Conservation (phyloP, 495 filamentous ascomycete species). For the Beverwykella pulmonaria region DNA sequence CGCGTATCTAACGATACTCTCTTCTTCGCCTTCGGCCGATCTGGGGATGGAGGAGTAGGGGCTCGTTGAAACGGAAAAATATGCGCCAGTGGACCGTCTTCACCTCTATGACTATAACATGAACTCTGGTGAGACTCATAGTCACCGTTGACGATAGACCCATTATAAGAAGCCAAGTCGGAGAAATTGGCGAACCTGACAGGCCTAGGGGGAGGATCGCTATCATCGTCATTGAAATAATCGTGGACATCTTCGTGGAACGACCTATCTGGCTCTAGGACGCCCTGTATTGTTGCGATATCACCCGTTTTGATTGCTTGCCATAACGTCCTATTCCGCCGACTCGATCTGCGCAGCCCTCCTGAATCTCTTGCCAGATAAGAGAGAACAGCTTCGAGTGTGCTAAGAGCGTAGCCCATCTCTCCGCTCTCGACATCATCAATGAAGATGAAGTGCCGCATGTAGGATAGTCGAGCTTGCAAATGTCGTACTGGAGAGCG, state of each 20-base stretch:
- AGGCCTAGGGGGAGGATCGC: constrained; percentile 9
- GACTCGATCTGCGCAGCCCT: constrained; percentile 78
- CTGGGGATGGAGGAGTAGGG: constrained; percentile 52
- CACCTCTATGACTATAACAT: constrained; percentile 1
- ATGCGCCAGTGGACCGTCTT: constrained; percentile 65
- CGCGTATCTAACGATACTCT: constrained; percentile 84
- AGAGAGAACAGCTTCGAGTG: constrained; percentile 90
- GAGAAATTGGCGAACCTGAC: constrained; percentile 31
- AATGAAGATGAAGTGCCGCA: constrained; percentile 94
- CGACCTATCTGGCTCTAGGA: constrained; percentile 66
- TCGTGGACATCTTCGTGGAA: constrained; percentile 19
- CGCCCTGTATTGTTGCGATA: constrained; percentile 69
- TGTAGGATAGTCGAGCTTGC: constrained; percentile 84
- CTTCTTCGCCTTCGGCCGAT: constrained; percentile 57
- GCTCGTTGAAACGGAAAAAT: constrained; percentile 82
- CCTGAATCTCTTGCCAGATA: constrained; percentile 85
- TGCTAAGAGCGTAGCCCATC: constrained; percentile 95
- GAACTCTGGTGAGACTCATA: constrained; percentile 6
- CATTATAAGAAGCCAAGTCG: constrained; percentile 18
- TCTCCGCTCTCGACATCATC: constrained; percentile 97
- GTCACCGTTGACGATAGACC: constrained; percentile 29
- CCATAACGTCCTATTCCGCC: constrained; percentile 85
- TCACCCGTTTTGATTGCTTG: constrained; percentile 77
- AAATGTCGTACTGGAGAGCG: constrained; percentile 86
- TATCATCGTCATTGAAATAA: constrained; percentile 11